Evolutionary conservation across 352 stramenopile genomes (phyloP).

Genomic region (Phytophthora crassamura): DNA sequence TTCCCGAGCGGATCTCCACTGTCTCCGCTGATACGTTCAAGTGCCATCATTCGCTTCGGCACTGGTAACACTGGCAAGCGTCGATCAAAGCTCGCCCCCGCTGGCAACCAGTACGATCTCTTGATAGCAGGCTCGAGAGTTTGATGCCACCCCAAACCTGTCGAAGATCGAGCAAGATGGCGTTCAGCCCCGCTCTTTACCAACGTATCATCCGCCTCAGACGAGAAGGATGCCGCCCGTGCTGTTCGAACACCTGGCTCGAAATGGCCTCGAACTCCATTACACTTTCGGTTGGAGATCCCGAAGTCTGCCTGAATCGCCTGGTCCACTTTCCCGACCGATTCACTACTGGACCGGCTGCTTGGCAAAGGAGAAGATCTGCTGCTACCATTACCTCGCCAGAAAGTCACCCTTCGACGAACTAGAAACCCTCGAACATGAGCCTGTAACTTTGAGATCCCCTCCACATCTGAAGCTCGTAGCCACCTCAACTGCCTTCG

Average conservation of each 20-base stretch:
- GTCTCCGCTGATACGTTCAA: conserved; percentile 10
- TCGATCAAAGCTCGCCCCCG: conserved; percentile 52
- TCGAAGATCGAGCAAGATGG: conserved; percentile 22
- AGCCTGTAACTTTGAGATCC: conserved; percentile 58
- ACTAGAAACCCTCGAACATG: conserved; percentile 46
- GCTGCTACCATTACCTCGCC: conserved; percentile 3
- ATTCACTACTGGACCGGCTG: conserved; percentile 4
- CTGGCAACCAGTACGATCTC: conserved; percentile 77
- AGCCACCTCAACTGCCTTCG: conserved; percentile 64
- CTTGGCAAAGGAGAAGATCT: not conserved
- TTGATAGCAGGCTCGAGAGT: conserved; percentile 43
- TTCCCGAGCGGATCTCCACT: conserved; percentile 3
- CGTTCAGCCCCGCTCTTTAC: conserved; percentile 11
- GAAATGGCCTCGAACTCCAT: not conserved
- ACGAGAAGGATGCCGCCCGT: conserved; percentile 23
- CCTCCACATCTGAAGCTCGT: conserved; percentile 47
- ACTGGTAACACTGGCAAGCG: conserved; percentile 49
- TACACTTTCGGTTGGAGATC: not conserved
- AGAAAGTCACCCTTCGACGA: conserved; percentile 11
- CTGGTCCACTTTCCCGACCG: conserved; percentile 3
- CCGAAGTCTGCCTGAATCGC: conserved; percentile 7
- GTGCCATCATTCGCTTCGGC: conserved; percentile 32
- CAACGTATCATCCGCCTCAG: conserved; percentile 1
- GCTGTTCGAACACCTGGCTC: not conserved
- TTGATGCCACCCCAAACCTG: conserved; percentile 27